phyloP scores from a whole-genome alignment of 805 yeast genomes.

The Brettanomyces nanus region DNA sequence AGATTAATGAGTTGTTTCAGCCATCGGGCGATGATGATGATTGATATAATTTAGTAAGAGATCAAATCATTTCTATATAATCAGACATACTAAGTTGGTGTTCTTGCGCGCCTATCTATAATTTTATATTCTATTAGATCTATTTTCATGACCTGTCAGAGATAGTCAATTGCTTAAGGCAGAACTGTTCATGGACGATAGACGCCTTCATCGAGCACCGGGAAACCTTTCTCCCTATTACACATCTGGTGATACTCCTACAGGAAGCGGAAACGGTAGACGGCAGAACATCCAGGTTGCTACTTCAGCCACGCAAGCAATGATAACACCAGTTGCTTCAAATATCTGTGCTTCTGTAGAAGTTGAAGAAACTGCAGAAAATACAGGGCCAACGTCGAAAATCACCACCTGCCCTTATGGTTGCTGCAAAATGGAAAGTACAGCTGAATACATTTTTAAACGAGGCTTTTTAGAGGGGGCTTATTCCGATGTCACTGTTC shows the following conservation, averaged over 20 bases:
- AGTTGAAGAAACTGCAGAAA: neutral
- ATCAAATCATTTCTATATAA: too few relatives aligned
- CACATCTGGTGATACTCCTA: constrained; percentile 4
- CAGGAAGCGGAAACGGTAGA: neutral
- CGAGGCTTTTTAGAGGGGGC: constrained; percentile 37
- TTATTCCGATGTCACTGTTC: constrained; percentile 39
- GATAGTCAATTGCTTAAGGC: too few relatives aligned
- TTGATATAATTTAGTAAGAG: too few relatives aligned
- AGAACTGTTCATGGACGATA: neutral
- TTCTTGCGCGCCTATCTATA: too few relatives aligned
- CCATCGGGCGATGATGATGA: neutral
- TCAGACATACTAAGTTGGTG: too few relatives aligned
- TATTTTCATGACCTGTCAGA: too few relatives aligned
- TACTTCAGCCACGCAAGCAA: too few relatives aligned
- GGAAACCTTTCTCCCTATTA: constrained; percentile 14
- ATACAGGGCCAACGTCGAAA: too few relatives aligned
- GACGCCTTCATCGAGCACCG: constrained; percentile 9
- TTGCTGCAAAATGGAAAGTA: constrained; percentile 17
- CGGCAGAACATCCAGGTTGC: too few relatives aligned
- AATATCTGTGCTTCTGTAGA: neutral
- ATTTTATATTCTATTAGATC: too few relatives aligned
- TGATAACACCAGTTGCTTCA: neutral
- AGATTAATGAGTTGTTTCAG: constrained; percentile 38
- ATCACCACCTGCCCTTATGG: constrained; percentile 19
- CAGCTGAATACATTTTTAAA: constrained; percentile 26